Evolutionary conservation across 768 basidiomycete species (phyloP).

Genomic region (Glaciozyma martinii): DNA sequence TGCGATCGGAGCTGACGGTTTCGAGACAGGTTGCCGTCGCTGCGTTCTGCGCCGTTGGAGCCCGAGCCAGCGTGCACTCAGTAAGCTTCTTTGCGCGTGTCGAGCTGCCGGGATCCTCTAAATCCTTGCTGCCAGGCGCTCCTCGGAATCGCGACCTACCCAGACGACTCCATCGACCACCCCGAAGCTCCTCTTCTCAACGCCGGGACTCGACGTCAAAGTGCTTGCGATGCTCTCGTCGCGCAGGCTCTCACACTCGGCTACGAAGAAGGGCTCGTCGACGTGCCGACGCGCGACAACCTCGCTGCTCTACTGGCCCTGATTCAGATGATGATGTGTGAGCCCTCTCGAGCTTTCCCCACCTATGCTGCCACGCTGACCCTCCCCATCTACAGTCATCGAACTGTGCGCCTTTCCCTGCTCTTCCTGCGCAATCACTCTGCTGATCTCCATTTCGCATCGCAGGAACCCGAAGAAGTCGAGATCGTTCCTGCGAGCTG

Average conservation of each 20-base stretch:
- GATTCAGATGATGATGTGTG: constrained; percentile 3
- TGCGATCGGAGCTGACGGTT: no score
- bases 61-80: neutral
- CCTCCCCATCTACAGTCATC: neutral
- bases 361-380: neutral
- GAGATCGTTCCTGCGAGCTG: neutral
- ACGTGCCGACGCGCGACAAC: constrained; percentile 1
- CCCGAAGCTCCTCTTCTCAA: constrained; percentile 4
- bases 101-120: no score
- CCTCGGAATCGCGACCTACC: constrained; percentile 4
- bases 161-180: constrained; percentile 3
- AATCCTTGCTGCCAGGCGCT: neutral
- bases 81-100: neutral
- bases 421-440: no score
- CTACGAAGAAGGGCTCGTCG: neutral
- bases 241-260: neutral
- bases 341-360: neutral
- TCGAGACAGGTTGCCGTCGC: neutral
- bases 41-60: constrained; percentile 6
- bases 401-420: neutral
- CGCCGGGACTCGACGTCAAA: constrained; percentile 9
- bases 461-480: neutral
- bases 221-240: neutral
- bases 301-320: neutral
- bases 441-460: neutral